Evolutionary conservation across 306 rosid species (phyloP).

Genomic region (Amphicarpaea edgeworthii): DNA sequence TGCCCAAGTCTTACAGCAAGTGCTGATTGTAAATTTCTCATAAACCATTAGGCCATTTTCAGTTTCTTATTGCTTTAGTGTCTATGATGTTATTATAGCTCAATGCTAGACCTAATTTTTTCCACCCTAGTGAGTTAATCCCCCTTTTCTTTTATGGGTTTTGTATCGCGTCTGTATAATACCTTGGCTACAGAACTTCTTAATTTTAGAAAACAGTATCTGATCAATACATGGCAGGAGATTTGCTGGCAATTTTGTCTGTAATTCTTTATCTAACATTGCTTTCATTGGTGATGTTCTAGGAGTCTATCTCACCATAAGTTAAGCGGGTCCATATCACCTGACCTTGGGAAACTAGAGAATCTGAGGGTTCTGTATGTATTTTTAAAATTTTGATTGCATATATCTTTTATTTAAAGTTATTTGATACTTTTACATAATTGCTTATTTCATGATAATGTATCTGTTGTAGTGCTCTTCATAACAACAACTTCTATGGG

Average conservation of each 20-base stretch:
- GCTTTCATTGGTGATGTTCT: slow-evolving; percentile 51
- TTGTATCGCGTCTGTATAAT: slow-evolving; percentile 17
- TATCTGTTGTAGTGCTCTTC: slow-evolving; percentile 71
- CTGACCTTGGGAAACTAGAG: slow-evolving; percentile 92
- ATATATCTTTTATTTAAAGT: slow-evolving; percentile 18
- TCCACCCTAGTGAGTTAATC: slow-evolving; percentile 12
- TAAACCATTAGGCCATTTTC: slow-evolving; percentile 10
- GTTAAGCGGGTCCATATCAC: slow-evolving; percentile 78
- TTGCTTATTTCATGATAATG: slow-evolving; percentile 46
- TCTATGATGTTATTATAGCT: slow-evolving; percentile 24
- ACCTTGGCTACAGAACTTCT: slow-evolving; percentile 1
- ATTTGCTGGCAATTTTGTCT: slow-evolving; percentile 36
- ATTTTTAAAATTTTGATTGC: slow-evolving; percentile 33
- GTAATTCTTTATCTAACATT: slow-evolving; percentile 45
- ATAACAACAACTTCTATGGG: slow-evolving; percentile 85
- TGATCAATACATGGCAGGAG: slow-evolving; percentile 23
- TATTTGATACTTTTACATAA: slow-evolving; percentile 24
- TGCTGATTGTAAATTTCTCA: slow-evolving; percentile 37
- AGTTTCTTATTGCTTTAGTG: slow-evolving; percentile 28
- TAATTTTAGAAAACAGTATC: slow-evolving; percentile 21
- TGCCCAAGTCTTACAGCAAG: slow-evolving; percentile 21
- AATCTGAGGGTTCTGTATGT: slow-evolving; percentile 85
- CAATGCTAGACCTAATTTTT: slow-evolving; percentile 28
- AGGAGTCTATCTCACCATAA: slow-evolving; percentile 81
- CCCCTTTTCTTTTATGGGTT: slow-evolving; percentile 19